phyloP scores from a whole-genome alignment of 208 protist species.

The Trypanosoma rangeli region DNA sequence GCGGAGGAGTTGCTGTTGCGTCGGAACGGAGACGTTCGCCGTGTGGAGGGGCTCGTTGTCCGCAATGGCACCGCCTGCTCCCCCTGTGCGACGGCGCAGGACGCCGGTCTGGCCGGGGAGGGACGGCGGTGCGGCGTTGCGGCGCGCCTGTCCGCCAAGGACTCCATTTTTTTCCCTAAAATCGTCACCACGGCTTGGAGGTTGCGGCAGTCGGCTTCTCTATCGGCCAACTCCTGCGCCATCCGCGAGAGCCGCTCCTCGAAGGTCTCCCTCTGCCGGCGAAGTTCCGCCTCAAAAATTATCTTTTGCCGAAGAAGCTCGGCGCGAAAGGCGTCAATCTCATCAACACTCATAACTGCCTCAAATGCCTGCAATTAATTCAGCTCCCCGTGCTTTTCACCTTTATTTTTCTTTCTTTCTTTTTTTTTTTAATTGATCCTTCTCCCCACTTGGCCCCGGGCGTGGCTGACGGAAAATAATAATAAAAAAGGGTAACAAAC shows the following conservation, averaged over 20 bases:
- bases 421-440: no score
- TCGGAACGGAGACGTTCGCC: conserved; percentile 15
- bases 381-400: no score
- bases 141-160: conserved; percentile 34
- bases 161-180: conserved; percentile 83
- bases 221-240: conserved; percentile 72
- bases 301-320: conserved; percentile 89
- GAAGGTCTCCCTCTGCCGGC: conserved; percentile 75
- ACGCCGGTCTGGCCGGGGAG: conserved; percentile 42
- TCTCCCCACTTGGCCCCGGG: neutral
- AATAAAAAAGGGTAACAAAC: neutral
- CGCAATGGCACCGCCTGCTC: neutral
- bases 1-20: conserved; percentile 9
- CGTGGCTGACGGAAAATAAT: no score
- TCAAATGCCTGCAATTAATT: neutral
- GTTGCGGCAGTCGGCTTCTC: conserved; percentile 87
- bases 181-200: conserved; percentile 90
- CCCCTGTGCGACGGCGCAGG: conserved; percentile 8
- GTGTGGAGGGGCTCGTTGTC: conserved; percentile 10
- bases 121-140: conserved; percentile 39
- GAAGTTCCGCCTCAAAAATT: conserved; percentile 86
- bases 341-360: conserved; percentile 39
- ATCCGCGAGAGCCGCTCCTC: conserved; percentile 61
- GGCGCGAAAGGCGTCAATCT: conserved; percentile 77
- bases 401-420: no score